A percentile compares a stretch with the other conserved stretches of the same genome.
phyloP scores from a whole-genome alignment of 2,329 filamentous ascomycete species.

The Tolypocladium album region DNA sequence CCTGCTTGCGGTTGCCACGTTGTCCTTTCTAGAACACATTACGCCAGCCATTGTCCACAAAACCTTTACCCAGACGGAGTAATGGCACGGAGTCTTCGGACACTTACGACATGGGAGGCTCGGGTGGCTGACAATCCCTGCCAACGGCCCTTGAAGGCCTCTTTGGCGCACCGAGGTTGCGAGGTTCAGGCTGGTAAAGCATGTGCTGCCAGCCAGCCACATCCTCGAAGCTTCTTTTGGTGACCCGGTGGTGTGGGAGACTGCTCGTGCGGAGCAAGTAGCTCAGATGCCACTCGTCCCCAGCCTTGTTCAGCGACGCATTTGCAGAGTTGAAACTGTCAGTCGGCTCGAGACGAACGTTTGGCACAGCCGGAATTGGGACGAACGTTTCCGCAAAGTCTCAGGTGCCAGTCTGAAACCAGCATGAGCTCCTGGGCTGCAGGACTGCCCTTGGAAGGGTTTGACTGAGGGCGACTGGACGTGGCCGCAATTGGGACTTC shows the following conservation, averaged over 20 bases:
- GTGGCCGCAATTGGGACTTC: not conserved
- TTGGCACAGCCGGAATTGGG: not conserved
- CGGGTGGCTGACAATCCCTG: not conserved
- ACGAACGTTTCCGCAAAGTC: not conserved
- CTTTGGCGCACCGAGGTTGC: not conserved
- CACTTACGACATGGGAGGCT: not conserved
- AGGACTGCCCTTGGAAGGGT: not conserved
- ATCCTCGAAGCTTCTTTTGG: not conserved
- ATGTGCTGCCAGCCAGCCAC: not conserved
- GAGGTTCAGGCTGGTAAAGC: not conserved
- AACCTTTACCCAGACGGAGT: not conserved
- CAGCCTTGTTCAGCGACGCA: not conserved
- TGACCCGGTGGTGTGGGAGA: not conserved
- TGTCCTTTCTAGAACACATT: not conserved
- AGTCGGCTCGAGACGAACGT: not conserved
- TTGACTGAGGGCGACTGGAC: not conserved
- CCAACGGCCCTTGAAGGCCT: not conserved
- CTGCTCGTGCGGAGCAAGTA: not conserved
- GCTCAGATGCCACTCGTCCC: not conserved
- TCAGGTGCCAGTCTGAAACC: not conserved
- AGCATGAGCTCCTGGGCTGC: not conserved
- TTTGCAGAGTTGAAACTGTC: not conserved
- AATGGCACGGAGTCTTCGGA: too few relatives aligned
- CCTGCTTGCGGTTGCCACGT: not conserved
- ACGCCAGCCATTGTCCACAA: not conserved